Conservation (phyloP, 306 rosid genomes). For the Dryas alaskensis region DNA sequence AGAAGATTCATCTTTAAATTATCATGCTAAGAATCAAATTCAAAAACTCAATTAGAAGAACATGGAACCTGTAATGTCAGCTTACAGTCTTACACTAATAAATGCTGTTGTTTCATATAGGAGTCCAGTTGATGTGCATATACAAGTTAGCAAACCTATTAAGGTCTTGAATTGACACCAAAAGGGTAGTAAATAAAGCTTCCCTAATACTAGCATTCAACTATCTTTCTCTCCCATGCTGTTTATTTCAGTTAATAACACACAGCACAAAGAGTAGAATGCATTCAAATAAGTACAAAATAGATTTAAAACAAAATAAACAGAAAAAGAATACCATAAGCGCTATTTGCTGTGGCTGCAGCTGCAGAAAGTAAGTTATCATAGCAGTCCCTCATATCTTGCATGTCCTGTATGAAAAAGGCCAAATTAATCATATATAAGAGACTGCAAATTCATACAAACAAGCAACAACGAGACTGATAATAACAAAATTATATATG, state of each 20-base stretch:
- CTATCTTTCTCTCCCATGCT: neutral
- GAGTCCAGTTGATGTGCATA: neutral
- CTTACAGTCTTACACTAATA: neutral
- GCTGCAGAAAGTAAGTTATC: conserved; percentile 92
- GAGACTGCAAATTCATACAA: neutral
- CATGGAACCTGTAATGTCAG: neutral
- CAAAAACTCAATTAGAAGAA: neutral
- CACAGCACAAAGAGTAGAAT: neutral
- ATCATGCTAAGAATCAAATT: neutral
- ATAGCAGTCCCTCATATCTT: conserved; percentile 88
- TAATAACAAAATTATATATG: neutral
- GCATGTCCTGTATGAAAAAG: conserved; percentile 61
- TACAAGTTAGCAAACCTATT: neutral
- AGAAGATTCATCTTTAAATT: neutral
- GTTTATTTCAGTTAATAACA: too few relatives aligned
- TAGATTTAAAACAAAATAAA: neutral
- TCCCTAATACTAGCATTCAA: neutral
- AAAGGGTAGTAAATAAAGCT: conserved; percentile 1
- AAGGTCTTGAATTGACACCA: too few relatives aligned
- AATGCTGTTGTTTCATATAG: neutral
- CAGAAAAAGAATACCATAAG: conserved; percentile 55
- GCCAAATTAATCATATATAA: conserved; percentile 11
- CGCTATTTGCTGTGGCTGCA: conserved; percentile 90
- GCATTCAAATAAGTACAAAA: neutral
- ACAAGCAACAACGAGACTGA: neutral